Evolutionary conservation across 2,329 filamentous ascomycete genomes (phyloP).

Genomic region (Mariannaea elegans): DNA sequence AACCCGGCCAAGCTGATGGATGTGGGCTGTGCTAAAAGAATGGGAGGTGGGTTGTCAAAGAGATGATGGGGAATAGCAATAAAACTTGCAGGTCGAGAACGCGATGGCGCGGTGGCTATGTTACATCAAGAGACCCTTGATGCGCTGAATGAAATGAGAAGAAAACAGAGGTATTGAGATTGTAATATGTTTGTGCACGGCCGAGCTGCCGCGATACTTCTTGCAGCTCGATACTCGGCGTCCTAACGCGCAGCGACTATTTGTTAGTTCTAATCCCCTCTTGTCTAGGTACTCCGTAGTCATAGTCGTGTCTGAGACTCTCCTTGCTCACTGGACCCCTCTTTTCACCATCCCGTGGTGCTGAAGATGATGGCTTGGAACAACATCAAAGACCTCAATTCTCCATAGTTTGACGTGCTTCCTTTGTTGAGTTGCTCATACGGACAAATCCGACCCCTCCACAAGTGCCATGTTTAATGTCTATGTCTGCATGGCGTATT

Average conservation of each 20-base stretch:
- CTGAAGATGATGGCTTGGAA: too few species aligned
- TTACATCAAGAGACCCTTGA: not conserved
- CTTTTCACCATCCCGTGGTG: too few species aligned
- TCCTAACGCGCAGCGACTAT: too few species aligned
- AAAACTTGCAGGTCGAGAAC: not conserved
- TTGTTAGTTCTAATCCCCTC: too few species aligned
- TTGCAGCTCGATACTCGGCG: too few species aligned
- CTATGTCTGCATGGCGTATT: too few species aligned
- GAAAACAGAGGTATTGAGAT: too few species aligned
- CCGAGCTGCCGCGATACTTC: too few species aligned
- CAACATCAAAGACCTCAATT: not conserved
- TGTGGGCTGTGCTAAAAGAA: slow-evolving; percentile 32
- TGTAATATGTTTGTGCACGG: not conserved
- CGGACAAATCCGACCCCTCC: not conserved
- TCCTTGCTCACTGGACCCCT: too few species aligned
- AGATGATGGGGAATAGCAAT: not conserved
- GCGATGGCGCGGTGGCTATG: not conserved
- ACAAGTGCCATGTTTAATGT: too few species aligned
- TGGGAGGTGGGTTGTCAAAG: not conserved
- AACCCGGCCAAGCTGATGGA: slow-evolving; percentile 38
- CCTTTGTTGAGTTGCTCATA: not conserved
- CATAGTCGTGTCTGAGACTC: too few species aligned
- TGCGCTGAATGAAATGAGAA: not conserved
- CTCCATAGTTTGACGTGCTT: not conserved
- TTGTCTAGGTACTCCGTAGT: too few species aligned